Evolutionary conservation across 2,329 filamentous ascomycete genomes (phyloP).

Genomic region (Fusarium oxysporum): DNA sequence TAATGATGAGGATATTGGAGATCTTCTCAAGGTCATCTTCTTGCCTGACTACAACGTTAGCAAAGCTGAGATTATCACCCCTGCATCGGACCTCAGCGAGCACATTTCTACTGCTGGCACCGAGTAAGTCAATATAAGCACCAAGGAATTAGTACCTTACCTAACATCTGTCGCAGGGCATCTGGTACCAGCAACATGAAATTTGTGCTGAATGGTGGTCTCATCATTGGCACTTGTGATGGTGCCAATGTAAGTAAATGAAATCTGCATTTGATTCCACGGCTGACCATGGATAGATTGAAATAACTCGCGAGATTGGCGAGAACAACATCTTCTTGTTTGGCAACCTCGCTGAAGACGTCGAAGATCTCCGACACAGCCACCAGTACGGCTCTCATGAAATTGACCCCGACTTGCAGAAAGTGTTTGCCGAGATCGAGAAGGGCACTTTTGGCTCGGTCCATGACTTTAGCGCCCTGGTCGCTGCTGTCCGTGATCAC

Average conservation of each 20-base stretch:
- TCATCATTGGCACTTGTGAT: conserved; percentile 98
- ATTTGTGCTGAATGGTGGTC: conserved; percentile 95
- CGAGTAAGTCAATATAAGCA: conserved; percentile 65
- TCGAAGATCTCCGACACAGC: conserved; percentile 91
- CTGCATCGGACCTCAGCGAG: conserved; percentile 95
- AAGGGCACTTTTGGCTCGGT: conserved; percentile 83
- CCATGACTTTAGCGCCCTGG: conserved; percentile 81
- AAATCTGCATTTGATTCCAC: not conserved
- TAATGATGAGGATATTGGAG: conserved; percentile 89
- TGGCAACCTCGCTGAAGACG: conserved; percentile 93
- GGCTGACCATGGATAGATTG: conserved; percentile 63
- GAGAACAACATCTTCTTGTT: conserved; percentile 99
- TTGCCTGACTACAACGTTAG: conserved; percentile 99
- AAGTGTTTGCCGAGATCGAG: conserved; percentile 88
- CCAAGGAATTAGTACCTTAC: not conserved
- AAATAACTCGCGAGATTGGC: conserved; percentile 96
- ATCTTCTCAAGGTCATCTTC: conserved; percentile 96
- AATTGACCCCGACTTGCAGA: conserved; percentile 79
- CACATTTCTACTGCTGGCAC: conserved; percentile 99
- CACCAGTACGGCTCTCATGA: conserved; percentile 86
- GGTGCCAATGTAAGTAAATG: conserved; percentile 76
- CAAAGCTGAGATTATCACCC: conserved; percentile 97
- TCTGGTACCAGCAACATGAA: conserved; percentile 99
- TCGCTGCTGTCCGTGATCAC: conserved; percentile 88
- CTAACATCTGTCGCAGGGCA: conserved; percentile 53